phyloP scores from a whole-genome alignment of 805 yeast genomes.

The Suhomyces prunicola region DNA sequence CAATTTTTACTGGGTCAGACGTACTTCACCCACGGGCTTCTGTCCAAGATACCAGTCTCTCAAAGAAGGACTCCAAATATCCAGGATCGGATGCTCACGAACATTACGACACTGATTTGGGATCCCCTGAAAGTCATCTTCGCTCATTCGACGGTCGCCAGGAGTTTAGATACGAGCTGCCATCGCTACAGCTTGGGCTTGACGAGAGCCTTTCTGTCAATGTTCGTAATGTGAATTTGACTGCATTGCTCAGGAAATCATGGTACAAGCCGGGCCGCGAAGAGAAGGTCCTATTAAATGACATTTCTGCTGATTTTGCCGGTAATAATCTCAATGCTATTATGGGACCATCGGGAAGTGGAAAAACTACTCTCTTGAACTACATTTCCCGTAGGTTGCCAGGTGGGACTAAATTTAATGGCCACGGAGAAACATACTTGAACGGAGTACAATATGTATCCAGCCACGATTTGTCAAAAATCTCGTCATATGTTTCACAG shows the following conservation, averaged over 20 bases:
- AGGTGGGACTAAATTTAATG: constrained; percentile 10
- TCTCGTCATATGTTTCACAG: constrained; percentile 26
- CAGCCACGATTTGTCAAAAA: constrained; percentile 12
- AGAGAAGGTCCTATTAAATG: constrained; percentile 19
- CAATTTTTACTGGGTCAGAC: not conserved
- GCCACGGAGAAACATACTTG: constrained; percentile 14
- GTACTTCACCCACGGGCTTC: not conserved
- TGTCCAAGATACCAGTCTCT: not conserved
- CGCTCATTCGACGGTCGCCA: not conserved
- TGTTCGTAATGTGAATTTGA: constrained; percentile 5
- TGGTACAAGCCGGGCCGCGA: not conserved
- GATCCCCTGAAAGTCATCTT: not conserved
- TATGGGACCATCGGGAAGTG: constrained; percentile 48
- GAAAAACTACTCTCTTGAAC: constrained; percentile 41
- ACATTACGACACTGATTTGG: not conserved
- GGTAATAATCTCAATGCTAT: constrained; percentile 38
- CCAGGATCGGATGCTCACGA: not conserved
- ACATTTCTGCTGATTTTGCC: constrained; percentile 28
- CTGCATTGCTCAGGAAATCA: not conserved
- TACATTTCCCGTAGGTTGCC: constrained; percentile 22
- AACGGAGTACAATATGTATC: constrained; percentile 14
- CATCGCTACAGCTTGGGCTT: constrained; percentile 1
- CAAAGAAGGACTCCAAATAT: not conserved
- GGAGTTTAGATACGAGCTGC: not conserved
- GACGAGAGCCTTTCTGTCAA: not conserved